phyloP scores from a whole-genome alignment of 2,329 filamentous ascomycete genomes.

The Fusarium verrucosum region DNA sequence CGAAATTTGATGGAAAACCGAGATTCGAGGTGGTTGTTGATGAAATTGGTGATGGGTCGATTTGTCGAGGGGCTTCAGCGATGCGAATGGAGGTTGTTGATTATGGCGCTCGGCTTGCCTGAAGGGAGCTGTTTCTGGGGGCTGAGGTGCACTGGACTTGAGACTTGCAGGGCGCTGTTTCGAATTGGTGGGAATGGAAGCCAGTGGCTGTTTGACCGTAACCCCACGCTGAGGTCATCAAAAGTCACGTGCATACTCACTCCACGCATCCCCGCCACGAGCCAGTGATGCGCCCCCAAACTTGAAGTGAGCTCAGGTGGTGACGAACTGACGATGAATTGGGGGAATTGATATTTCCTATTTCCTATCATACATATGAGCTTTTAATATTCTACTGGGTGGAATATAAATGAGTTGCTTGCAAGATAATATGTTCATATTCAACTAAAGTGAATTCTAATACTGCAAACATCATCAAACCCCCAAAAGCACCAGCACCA shows the following conservation, averaged over 20 bases:
- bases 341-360: neutral
- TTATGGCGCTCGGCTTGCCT: constrained; percentile 36
- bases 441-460: neutral
- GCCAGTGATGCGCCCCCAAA: constrained; percentile 8
- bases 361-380: neutral
- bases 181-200: constrained; percentile 23
- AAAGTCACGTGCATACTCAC: neutral
- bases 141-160: constrained; percentile 7
- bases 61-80: constrained; percentile 36
- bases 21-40: constrained; percentile 41
- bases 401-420: neutral
- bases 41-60: constrained; percentile 37
- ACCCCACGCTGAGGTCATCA: constrained; percentile 4
- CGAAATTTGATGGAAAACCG: constrained; percentile 46
- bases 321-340: constrained; percentile 1
- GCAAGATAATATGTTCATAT: too few relatives aligned
- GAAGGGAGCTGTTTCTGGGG: constrained; percentile 15
- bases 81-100: constrained; percentile 39
- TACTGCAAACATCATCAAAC: too few relatives aligned
- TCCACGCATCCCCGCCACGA: constrained; percentile 2
- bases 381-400: neutral
- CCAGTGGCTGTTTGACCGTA: constrained; percentile 15
- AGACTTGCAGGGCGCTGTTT: constrained; percentile 20
- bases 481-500: neutral
- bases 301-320: too few relatives aligned